phyloP scores from a whole-genome alignment of 441 rosid genomes.

The Gossypium davidsonii region DNA sequence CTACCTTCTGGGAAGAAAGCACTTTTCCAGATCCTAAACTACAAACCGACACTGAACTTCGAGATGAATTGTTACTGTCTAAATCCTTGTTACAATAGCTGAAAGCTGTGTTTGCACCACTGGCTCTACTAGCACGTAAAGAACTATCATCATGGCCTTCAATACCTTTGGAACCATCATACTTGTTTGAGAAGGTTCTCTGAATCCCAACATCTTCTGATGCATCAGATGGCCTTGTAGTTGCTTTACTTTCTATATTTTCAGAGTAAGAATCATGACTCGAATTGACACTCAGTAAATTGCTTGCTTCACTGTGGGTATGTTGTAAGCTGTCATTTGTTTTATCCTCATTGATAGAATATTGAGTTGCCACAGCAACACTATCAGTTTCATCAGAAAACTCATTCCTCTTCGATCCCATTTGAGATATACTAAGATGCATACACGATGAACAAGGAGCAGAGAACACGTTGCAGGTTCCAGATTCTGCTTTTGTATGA shows the following conservation, averaged over 20 bases:
- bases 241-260: constrained; percentile 55
- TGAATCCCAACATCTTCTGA: constrained; percentile 34
- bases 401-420: constrained; percentile 52
- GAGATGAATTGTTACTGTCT: constrained; percentile 37
- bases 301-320: constrained; percentile 61
- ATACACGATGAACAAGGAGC: constrained; percentile 88
- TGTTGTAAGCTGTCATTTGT: constrained; percentile 34
- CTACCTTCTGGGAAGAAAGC: constrained; percentile 28
- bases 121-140: constrained; percentile 39
- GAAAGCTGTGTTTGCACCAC: constrained; percentile 26
- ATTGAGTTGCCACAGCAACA: constrained; percentile 44
- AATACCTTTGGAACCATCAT: constrained; percentile 37
- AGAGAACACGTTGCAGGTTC: constrained; percentile 76
- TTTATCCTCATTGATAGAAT: constrained; percentile 47
- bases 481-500: constrained; percentile 49
- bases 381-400: constrained; percentile 60
- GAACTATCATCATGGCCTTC: constrained; percentile 60
- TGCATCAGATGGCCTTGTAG: constrained; percentile 32
- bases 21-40: constrained; percentile 38
- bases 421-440: constrained; percentile 49
- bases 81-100: constrained; percentile 26
- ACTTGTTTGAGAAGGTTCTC: constrained; percentile 23
- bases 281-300: constrained; percentile 39
- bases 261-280: constrained; percentile 53
- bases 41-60: constrained; percentile 40